Percentiles rank a stretch among this genome's conserved stretches.
phyloP scores from a whole-genome alignment of 1,284 basidiomycete species.

The Trametes versicolor region DNA sequence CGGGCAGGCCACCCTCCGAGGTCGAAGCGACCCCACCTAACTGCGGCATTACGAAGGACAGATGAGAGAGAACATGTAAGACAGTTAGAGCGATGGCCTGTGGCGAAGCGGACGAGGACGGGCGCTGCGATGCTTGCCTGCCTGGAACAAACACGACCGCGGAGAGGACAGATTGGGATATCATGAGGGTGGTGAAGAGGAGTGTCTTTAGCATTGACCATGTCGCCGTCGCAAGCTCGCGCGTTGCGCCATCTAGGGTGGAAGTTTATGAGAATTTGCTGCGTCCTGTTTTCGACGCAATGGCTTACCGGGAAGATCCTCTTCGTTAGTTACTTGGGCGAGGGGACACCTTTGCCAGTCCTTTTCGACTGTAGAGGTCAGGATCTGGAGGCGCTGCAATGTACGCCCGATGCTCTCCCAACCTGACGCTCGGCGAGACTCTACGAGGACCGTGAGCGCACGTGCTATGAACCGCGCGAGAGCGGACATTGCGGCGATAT shows the following conservation, averaged over 20 bases:
- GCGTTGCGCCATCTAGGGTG: slow-evolving; percentile 50
- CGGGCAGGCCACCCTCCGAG: slow-evolving; percentile 59
- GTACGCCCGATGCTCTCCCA: slow-evolving; percentile 55
- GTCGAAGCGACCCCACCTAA: slow-evolving; percentile 76
- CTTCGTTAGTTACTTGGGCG: slow-evolving; percentile 45
- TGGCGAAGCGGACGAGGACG: slow-evolving; percentile 41
- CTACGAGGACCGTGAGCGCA: slow-evolving; percentile 57
- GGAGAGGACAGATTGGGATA: slow-evolving; percentile 69
- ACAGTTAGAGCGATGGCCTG: slow-evolving; percentile 58
- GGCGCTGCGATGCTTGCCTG: slow-evolving; percentile 8
- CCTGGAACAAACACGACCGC: slow-evolving; percentile 61
- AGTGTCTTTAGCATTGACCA: slow-evolving; percentile 77
- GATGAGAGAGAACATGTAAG: slow-evolving; percentile 63
- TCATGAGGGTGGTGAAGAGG: slow-evolving; percentile 74
- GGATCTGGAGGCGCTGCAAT: slow-evolving; percentile 49
- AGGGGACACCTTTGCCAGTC: slow-evolving; percentile 63
- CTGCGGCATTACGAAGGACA: slow-evolving; percentile 77
- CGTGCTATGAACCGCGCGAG: slow-evolving; percentile 62
- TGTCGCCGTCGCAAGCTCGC: slow-evolving; percentile 55
- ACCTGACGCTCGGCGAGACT: slow-evolving; percentile 55
- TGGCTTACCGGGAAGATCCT: slow-evolving; percentile 20
- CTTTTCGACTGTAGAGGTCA: slow-evolving; percentile 55
- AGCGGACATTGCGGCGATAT: slow-evolving; percentile 59
- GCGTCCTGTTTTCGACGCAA: background rate
- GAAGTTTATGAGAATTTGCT: background rate